These are phyloP conservation scores for Rhododendron ovatum DNA, from an alignment of 148 eudicot genomes.

Conservation along the genomic window DNA sequence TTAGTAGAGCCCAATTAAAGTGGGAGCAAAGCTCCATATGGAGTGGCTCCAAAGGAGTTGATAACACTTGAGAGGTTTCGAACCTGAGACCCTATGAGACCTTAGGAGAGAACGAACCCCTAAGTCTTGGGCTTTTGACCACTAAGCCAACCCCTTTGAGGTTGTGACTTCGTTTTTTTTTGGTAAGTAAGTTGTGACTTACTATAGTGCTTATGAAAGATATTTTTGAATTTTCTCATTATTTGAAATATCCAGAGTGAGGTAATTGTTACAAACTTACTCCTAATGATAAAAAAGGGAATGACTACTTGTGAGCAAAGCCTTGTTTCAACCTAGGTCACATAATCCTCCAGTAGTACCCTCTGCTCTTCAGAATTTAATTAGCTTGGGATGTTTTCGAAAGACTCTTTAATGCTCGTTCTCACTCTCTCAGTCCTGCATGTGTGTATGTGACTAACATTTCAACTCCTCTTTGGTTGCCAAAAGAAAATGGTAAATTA, in stretches of 20 bases:
- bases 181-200: background rate
- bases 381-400: background rate
- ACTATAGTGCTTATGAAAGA: background rate
- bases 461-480: background rate
- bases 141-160: too few relatives aligned
- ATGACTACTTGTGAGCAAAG: background rate
- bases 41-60: too few relatives aligned
- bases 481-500: background rate
- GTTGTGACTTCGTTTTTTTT: too few relatives aligned
- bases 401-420: background rate
- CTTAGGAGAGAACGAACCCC: too few relatives aligned
- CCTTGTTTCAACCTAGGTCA: background rate
- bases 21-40: too few relatives aligned
- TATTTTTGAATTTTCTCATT: background rate
- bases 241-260: too few relatives aligned
- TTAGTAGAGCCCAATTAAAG: too few relatives aligned
- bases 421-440: background rate
- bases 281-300: background rate
- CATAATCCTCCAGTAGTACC: background rate
- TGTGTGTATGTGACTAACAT: background rate
- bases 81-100: too few relatives aligned
- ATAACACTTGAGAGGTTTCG: too few relatives aligned
- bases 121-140: too few relatives aligned
- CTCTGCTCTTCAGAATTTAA: background rate
- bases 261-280: background rate